Percentiles rank a stretch among this genome's conserved stretches.
These are phyloP conservation scores for Nepenthes mirabilis DNA, from an alignment of 148 eudicot genomes.

Conservation along the genomic window DNA sequence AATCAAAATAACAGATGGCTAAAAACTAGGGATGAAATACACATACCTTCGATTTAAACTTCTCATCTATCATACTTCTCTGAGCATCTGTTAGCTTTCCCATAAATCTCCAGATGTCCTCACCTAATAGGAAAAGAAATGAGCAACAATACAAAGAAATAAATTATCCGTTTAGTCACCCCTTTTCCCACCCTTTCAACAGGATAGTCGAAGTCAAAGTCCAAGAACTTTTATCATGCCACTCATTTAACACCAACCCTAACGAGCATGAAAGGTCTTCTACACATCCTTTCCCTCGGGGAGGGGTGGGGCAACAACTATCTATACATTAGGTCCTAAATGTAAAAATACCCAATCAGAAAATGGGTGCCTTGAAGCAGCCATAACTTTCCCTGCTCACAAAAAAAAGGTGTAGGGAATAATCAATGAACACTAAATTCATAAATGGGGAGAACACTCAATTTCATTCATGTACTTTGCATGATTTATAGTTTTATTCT, in stretches of 20 bases:
- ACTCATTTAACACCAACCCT: not conserved
- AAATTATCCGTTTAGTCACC: no score
- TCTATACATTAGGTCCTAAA: no score
- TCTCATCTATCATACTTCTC: slow-evolving; percentile 92
- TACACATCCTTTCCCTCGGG: no score
- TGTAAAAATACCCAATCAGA: no score
- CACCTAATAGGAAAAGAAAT: slow-evolving; percentile 30
- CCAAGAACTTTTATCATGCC: not conserved
- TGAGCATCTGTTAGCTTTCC: slow-evolving; percentile 95
- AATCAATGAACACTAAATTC: no score
- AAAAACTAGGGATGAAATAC: not conserved
- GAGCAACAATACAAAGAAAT: not conserved
- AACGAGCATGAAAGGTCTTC: no score
- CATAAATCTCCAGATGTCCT: slow-evolving; percentile 91
- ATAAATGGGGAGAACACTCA: no score
- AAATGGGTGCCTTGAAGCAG: not conserved
- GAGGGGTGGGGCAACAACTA: no score
- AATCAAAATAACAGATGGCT: not conserved
- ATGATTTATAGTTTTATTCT: no score
- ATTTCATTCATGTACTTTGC: no score
- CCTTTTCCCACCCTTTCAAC: not conserved
- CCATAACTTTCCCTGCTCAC: not conserved
- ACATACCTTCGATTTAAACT: slow-evolving; percentile 84
- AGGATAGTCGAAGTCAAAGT: not conserved
- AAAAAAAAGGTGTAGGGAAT: not conserved